Percentiles rank a stretch among this genome's conserved stretches.
Conservation (phyloP, 805 yeast genomes). For the Komagataella phaffii region DNA sequence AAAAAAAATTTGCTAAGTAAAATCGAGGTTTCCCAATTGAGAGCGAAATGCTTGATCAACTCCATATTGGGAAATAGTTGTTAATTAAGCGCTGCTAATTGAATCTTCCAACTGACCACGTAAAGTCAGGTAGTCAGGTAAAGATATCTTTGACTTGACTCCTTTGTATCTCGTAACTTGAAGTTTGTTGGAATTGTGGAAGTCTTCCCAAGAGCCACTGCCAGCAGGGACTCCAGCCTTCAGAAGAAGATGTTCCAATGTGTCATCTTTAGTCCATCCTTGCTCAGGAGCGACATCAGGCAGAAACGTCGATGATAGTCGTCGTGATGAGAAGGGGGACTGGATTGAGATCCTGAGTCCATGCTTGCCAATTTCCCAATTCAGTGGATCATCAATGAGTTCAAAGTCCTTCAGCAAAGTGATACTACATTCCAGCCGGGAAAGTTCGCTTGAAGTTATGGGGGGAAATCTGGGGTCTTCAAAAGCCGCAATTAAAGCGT, state of each 20-base stretch:
- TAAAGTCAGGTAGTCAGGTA: slow-evolving; percentile 22
- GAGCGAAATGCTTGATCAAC: neutral
- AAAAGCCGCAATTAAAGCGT: slow-evolving; percentile 57
- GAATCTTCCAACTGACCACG: slow-evolving; percentile 3
- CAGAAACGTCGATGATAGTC: slow-evolving; percentile 65
- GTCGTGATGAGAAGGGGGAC: slow-evolving; percentile 12
- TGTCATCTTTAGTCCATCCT: slow-evolving; percentile 63
- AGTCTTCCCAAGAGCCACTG: slow-evolving; percentile 12
- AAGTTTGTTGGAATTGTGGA: slow-evolving; percentile 15
- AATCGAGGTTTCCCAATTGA: neutral
- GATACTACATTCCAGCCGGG: slow-evolving; percentile 38
- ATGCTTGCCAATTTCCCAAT: slow-evolving; percentile 76
- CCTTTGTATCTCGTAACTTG: slow-evolving; percentile 45
- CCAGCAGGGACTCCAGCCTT: slow-evolving; percentile 47
- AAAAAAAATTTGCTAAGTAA: slow-evolving; percentile 1
- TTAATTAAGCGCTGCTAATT: neutral
- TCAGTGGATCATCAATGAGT: slow-evolving; percentile 33
- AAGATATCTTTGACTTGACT: slow-evolving; percentile 26
- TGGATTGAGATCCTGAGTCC: slow-evolving; percentile 50
- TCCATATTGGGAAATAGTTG: neutral
- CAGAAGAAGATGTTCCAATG: slow-evolving; percentile 52
- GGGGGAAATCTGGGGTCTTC: slow-evolving; percentile 73
- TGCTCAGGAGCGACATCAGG: slow-evolving; percentile 89
- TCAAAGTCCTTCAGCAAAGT: slow-evolving; percentile 54
- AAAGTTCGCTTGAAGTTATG: slow-evolving; percentile 39